These are phyloP conservation scores for Neurospora hispaniola DNA, from an alignment of 495 filamentous ascomycete genomes.

Conservation along the genomic window DNA sequence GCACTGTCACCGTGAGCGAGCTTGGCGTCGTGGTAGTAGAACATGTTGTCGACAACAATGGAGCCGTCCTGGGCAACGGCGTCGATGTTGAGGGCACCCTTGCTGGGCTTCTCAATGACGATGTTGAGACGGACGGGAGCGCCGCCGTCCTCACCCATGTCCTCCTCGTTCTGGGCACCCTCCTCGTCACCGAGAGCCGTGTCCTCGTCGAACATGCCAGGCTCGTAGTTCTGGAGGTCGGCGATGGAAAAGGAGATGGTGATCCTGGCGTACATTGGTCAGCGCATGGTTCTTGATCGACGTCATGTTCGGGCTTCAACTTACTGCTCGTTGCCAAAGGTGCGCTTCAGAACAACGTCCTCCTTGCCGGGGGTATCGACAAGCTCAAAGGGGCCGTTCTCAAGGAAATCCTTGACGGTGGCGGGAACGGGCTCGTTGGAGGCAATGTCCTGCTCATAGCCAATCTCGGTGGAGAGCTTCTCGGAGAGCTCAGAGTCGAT, in stretches of 20 bases:
- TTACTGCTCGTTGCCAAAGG: conserved; percentile 80
- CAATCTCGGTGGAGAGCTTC: conserved; percentile 69
- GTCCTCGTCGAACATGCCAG: conserved; percentile 29
- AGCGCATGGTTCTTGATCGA: too few relatives aligned
- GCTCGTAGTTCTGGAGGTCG: conserved; percentile 67
- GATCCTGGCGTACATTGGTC: conserved; percentile 47
- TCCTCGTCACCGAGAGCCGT: conserved; percentile 66
- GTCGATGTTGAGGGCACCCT: conserved; percentile 79
- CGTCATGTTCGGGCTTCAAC: conserved; percentile 11
- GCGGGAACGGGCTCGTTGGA: conserved; percentile 47
- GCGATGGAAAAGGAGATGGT: conserved; percentile 86
- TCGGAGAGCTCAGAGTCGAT: conserved; percentile 63
- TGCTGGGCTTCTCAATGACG: conserved; percentile 69
- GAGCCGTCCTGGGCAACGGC: conserved; percentile 76
- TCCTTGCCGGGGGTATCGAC: conserved; percentile 73
- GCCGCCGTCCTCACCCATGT: conserved; percentile 31
- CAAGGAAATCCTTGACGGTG: conserved; percentile 61
- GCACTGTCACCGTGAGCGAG: conserved; percentile 47
- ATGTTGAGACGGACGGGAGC: conserved; percentile 74
- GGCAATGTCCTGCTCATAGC: conserved; percentile 50
- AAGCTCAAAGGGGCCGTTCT: conserved; percentile 61
- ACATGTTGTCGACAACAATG: conserved; percentile 85
- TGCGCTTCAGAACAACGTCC: conserved; percentile 74
- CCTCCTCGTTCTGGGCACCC: conserved; percentile 30
- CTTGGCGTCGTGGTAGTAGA: conserved; percentile 66